Conservation (phyloP, 2,329 filamentous ascomycete genomes). For the Diaporthe velutina region DNA sequence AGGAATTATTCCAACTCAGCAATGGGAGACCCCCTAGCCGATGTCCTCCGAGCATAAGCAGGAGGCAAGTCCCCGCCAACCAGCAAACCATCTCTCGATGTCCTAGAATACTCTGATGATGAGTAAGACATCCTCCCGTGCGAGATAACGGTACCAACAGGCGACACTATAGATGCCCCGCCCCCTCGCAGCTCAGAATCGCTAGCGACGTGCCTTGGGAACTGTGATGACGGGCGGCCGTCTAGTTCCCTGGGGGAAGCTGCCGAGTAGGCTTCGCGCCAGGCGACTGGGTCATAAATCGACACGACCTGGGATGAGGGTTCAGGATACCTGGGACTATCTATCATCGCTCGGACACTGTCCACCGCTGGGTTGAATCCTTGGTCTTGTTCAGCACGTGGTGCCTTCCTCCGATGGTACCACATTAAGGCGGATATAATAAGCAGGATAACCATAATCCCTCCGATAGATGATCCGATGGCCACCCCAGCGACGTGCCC, state of each 20-base stretch:
- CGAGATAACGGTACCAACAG: neutral
- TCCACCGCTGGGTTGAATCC: slow-evolving; percentile 17
- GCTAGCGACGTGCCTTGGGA: neutral
- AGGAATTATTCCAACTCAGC: slow-evolving; percentile 10
- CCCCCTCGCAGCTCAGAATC: neutral
- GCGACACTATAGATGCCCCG: neutral
- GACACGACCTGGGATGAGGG: neutral
- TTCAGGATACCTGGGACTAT: neutral
- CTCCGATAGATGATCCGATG: slow-evolving; percentile 7
- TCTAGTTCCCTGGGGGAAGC: slow-evolving; percentile 23
- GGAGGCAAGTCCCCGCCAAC: neutral
- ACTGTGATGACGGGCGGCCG: neutral
- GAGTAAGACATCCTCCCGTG: neutral
- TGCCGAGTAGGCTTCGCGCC: slow-evolving; percentile 27
- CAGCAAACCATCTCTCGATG: neutral
- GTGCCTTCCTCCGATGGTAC: slow-evolving; percentile 24
- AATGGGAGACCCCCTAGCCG: neutral
- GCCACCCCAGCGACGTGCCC: slow-evolving; percentile 21
- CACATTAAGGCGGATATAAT: slow-evolving; percentile 30
- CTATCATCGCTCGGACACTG: neutral
- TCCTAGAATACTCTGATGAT: neutral
- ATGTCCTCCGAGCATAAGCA: neutral
- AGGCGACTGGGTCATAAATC: slow-evolving; percentile 26
- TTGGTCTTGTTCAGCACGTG: neutral
- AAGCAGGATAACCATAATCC: slow-evolving; percentile 5